These are phyloP conservation scores for Apiospora pterosperma DNA, from an alignment of 2,329 filamentous ascomycete genomes.

Conservation along the genomic window DNA sequence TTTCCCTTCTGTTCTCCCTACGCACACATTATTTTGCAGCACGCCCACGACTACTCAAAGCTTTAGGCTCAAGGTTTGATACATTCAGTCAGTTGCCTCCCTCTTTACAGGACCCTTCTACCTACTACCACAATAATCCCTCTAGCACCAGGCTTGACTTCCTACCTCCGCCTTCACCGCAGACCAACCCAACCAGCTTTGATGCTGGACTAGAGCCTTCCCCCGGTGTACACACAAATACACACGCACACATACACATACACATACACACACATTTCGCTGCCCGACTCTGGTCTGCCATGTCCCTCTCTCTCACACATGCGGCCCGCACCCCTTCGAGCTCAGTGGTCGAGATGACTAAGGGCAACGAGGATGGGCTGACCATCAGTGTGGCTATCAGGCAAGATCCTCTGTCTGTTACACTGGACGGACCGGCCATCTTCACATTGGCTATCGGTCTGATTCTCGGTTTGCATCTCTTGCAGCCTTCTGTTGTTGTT, in stretches of 20 bases:
- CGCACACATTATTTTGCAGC: background rate
- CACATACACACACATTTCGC: background rate
- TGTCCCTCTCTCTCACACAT: conserved; percentile 23
- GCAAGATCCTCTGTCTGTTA: conserved; percentile 50
- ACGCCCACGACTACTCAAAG: background rate
- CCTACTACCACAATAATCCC: background rate
- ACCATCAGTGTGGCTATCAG: conserved; percentile 41
- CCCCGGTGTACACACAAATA: background rate
- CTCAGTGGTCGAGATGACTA: conserved; percentile 15
- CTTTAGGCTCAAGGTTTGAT: conserved; percentile 12
- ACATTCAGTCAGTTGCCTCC: background rate
- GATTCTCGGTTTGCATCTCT: conserved; percentile 48
- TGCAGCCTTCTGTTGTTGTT: conserved; percentile 45
- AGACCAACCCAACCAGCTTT: background rate
- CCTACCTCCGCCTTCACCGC: background rate
- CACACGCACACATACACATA: background rate
- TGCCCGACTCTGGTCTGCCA: conserved; percentile 6
- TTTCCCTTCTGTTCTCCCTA: background rate
- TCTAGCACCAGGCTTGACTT: background rate
- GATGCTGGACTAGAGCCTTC: background rate
- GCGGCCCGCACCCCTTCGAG: conserved; percentile 18
- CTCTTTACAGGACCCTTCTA: background rate
- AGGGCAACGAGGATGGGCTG: conserved; percentile 16
- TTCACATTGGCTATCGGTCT: conserved; percentile 42
- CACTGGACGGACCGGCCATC: conserved; percentile 48